A percentile compares a stretch with the other conserved stretches of the same genome.
These are phyloP conservation scores for Sporobolomyces pararoseus DNA, from an alignment of 768 basidiomycete genomes.

Conservation along the genomic window DNA sequence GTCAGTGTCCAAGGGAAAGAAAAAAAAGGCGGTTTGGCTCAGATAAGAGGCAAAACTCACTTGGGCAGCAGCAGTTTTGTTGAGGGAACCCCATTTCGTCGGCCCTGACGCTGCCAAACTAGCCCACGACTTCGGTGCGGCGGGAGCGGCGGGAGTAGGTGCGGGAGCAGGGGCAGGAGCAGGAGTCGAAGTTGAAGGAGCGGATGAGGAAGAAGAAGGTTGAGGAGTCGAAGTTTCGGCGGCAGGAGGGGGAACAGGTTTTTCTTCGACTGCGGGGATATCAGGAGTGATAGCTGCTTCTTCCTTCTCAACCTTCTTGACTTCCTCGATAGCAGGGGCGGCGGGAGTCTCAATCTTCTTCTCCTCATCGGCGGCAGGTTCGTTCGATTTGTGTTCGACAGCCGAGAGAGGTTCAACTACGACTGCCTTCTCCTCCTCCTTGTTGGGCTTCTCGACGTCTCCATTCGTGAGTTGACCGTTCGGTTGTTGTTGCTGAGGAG, in stretches of 20 bases:
- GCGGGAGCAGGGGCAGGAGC: conserved; percentile 23
- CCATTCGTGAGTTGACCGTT: not conserved
- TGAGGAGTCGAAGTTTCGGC: not conserved
- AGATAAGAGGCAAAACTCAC: conserved; percentile 19
- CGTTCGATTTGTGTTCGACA: not conserved
- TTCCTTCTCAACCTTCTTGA: conserved; percentile 17
- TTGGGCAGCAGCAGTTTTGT: conserved; percentile 66
- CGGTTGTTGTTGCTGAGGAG: not conserved
- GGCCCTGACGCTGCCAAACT: conserved; percentile 77
- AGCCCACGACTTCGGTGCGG: conserved; percentile 80
- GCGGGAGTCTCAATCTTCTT: not conserved
- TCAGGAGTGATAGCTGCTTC: not conserved
- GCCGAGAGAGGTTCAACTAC: not conserved
- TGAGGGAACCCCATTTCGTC: conserved; percentile 81
- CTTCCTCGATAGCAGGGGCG: not conserved
- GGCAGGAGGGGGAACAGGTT: not conserved
- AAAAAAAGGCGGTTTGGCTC: too few species aligned
- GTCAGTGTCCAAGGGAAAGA: conserved; percentile 17
- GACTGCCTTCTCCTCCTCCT: not conserved
- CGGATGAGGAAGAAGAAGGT: not conserved
- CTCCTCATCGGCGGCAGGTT: not conserved
- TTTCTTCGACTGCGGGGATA: too few species aligned
- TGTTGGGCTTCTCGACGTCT: not conserved
- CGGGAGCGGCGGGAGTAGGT: conserved; percentile 47
- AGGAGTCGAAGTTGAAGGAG: not conserved